phyloP scores from a whole-genome alignment of 495 filamentous ascomycete genomes.

The Cercophora newfieldiana region DNA sequence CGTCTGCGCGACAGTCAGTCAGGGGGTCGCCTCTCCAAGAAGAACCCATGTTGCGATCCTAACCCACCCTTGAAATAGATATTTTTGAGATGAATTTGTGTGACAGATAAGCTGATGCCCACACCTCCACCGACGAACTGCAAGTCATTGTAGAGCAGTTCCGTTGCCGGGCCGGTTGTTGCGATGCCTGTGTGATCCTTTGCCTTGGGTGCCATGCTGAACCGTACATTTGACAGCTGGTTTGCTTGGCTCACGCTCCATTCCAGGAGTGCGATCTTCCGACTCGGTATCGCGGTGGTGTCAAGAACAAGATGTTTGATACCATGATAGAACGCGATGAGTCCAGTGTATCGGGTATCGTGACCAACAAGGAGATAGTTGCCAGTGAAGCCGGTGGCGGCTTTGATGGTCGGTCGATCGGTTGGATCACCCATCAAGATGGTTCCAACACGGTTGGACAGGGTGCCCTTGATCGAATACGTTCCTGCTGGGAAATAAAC shows the following conservation, averaged over 20 bases:
- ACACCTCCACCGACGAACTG: conserved; percentile 50
- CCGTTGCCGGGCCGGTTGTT: too few relatives aligned
- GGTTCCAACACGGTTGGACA: conserved; percentile 48
- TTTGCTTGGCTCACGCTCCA: conserved; percentile 66
- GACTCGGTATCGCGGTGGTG: conserved; percentile 57
- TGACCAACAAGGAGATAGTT: conserved; percentile 58
- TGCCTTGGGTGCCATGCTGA: conserved; percentile 55
- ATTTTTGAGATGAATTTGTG: conserved; percentile 55
- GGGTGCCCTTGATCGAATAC: conserved; percentile 42
- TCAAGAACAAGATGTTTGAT: conserved; percentile 72
- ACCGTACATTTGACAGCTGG: conserved; percentile 65
- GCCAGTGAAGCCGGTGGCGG: conserved; percentile 46
- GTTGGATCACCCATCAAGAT: conserved; percentile 62
- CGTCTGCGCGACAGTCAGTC: conserved; percentile 17
- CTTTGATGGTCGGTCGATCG: conserved; percentile 59
- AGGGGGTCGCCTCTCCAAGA: neutral
- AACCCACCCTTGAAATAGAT: conserved; percentile 40
- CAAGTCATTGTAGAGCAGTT: conserved; percentile 49
- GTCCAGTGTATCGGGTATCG: conserved; percentile 47
- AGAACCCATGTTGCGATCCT: neutral
- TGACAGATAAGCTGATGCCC: conserved; percentile 49
- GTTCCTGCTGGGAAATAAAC: conserved; percentile 52
- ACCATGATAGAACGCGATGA: conserved; percentile 71
- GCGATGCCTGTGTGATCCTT: conserved; percentile 44
- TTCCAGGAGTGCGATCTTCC: conserved; percentile 44